These are phyloP conservation scores for Ceratobasidium sp. DNA, from an alignment of 1,284 basidiomycete genomes.

Conservation along the genomic window DNA sequence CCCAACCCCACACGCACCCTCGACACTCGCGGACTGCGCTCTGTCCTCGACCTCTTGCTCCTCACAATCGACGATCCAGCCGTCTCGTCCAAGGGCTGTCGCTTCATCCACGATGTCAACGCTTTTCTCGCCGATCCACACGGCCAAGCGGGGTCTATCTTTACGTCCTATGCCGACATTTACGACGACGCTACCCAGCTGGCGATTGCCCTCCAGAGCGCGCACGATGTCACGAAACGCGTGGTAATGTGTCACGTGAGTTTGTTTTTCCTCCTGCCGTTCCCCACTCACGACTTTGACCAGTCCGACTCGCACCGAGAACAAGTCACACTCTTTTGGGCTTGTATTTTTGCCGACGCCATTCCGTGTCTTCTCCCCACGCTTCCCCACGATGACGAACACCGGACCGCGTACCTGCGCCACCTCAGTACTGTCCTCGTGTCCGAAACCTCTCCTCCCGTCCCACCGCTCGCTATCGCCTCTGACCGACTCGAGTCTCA, in stretches of 20 bases:
- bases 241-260: slow-evolving; percentile 26
- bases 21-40: slow-evolving; percentile 17
- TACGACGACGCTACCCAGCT: background rate
- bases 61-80: background rate
- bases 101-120: background rate
- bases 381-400: slow-evolving; percentile 6
- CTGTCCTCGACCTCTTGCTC: background rate
- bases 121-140: slow-evolving; percentile 7
- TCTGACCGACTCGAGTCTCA: background rate
- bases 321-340: slow-evolving; percentile 21
- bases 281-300: too few relatives aligned
- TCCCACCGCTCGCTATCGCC: background rate
- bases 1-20: background rate
- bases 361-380: slow-evolving; percentile 20
- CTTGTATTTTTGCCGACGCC: background rate
- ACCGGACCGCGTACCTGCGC: slow-evolving; percentile 11
- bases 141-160: background rate
- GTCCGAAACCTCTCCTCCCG: background rate
- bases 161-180: slow-evolving; percentile 2
- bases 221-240: background rate
- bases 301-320: slow-evolving; percentile 17
- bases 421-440: slow-evolving; percentile 4
- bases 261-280: background rate
- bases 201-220: background rate
- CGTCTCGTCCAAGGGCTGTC: slow-evolving; percentile 14